A percentile compares a stretch with the other conserved stretches of the same genome.
These are phyloP conservation scores for Jackrogersella minutella DNA, from an alignment of 495 filamentous ascomycete genomes.

Conservation along the genomic window DNA sequence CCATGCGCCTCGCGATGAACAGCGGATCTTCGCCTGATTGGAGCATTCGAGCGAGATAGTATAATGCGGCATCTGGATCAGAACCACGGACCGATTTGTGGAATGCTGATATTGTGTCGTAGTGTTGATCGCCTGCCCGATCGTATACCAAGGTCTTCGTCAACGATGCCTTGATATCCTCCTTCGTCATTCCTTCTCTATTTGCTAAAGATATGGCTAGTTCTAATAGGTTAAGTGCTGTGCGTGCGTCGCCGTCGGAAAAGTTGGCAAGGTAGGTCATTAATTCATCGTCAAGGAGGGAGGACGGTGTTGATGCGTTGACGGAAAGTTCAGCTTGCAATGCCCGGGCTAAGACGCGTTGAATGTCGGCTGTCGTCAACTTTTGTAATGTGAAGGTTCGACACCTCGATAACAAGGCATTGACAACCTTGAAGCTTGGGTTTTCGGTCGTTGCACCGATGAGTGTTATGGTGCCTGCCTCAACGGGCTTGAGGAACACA, in stretches of 20 bases:
- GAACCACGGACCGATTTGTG: conserved; percentile 94
- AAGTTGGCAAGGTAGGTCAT: conserved; percentile 83
- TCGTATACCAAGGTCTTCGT: conserved; percentile 96
- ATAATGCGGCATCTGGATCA: conserved; percentile 84
- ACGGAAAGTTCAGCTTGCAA: conserved; percentile 63
- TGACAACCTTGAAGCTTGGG: conserved; percentile 92
- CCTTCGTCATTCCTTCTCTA: conserved; percentile 58
- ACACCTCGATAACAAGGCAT: conserved; percentile 86
- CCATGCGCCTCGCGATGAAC: conserved; percentile 88
- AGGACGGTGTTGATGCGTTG: conserved; percentile 48
- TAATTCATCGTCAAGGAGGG: conserved; percentile 78
- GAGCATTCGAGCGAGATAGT: conserved; percentile 97
- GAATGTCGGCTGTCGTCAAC: conserved; percentile 74
- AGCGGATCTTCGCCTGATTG: conserved; percentile 93
- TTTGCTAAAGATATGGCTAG: conserved; percentile 69
- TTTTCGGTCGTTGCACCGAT: conserved; percentile 98
- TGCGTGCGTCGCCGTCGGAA: conserved; percentile 90
- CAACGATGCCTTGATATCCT: conserved; percentile 76
- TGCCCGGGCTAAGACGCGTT: conserved; percentile 76
- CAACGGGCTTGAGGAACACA: conserved; percentile 92
- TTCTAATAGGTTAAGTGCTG: conserved; percentile 90
- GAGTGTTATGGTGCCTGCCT: conserved; percentile 87
- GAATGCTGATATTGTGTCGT: conserved; percentile 94
- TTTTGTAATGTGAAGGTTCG: conserved; percentile 85
- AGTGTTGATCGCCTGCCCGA: conserved; percentile 93